Conservation (phyloP, 805 yeast genomes). For the Ogataea nonfermentans region DNA sequence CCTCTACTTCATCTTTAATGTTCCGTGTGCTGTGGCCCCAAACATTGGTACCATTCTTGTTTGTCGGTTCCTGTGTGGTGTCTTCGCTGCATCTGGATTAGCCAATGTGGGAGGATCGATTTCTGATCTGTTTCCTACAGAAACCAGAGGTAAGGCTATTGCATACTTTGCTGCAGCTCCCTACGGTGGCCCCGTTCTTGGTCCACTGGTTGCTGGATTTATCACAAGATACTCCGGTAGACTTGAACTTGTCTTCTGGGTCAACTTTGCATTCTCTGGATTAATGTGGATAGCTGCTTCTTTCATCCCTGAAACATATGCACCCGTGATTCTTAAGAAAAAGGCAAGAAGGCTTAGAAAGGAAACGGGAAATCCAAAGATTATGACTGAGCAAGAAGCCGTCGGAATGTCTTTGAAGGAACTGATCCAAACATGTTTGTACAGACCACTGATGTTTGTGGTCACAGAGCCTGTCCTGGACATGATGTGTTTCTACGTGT, state of each 20-base stretch:
- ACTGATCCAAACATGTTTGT: constrained; percentile 66
- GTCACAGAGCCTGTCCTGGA: constrained; percentile 83
- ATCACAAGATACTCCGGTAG: constrained; percentile 68
- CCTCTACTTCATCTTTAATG: constrained; percentile 74
- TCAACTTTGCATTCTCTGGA: constrained; percentile 90
- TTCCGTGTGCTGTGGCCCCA: constrained; percentile 82
- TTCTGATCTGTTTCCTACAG: constrained; percentile 82
- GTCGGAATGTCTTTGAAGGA: constrained; percentile 68
- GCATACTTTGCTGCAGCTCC: constrained; percentile 92
- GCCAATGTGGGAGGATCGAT: constrained; percentile 89
- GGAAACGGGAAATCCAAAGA: constrained; percentile 77
- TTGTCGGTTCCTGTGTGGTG: constrained; percentile 85
- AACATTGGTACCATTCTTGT: constrained; percentile 79
- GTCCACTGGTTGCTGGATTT: constrained; percentile 87
- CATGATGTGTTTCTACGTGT: constrained; percentile 80
- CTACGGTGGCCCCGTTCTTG: constrained; percentile 88
- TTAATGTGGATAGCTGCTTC: constrained; percentile 67
- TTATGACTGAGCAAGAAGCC: constrained; percentile 93
- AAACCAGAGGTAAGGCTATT: constrained; percentile 83
- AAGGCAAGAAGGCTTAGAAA: constrained; percentile 67
- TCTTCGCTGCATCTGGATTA: constrained; percentile 77
- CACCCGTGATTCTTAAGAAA: constrained; percentile 71
- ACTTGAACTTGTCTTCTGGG: constrained; percentile 79
- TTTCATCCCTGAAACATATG: constrained; percentile 84
- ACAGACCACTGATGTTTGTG: constrained; percentile 77